A percentile compares a stretch with the other conserved stretches of the same genome.
Evolutionary conservation across 2,329 filamentous ascomycete species (phyloP).

Genomic region (Ceratocystis harringtonii): DNA sequence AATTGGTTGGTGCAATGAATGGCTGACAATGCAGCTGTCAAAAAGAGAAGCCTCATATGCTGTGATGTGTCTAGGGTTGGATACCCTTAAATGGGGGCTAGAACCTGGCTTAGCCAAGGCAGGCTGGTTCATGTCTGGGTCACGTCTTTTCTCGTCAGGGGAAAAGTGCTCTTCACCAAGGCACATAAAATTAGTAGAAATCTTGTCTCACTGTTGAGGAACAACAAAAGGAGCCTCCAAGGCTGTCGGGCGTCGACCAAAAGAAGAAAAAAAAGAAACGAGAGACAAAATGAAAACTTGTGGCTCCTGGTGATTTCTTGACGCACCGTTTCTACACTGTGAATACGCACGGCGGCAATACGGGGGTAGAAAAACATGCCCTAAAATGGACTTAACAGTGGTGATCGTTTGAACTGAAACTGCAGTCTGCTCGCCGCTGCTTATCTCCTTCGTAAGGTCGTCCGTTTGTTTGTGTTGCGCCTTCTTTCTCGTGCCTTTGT

Average conservation of each 20-base stretch:
- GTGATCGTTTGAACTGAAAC: not conserved
- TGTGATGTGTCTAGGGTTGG: not conserved
- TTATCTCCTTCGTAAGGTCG: not conserved
- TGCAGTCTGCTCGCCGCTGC: not conserved
- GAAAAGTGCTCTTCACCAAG: not conserved
- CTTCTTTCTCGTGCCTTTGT: too few species aligned
- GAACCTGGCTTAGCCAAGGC: not conserved
- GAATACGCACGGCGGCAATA: not conserved
- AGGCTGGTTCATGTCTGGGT: not conserved
- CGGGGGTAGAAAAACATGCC: not conserved
- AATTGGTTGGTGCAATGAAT: not conserved
- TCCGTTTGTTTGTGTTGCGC: too few species aligned
- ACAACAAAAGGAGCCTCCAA: not conserved
- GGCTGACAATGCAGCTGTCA: not conserved
- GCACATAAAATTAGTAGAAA: not conserved
- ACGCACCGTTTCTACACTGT: not conserved
- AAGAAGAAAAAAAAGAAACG: not conserved
- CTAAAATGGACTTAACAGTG: not conserved
- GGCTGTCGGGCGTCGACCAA: not conserved
- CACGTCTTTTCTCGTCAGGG: not conserved
- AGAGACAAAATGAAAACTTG: not conserved
- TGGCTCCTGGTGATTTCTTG: not conserved
- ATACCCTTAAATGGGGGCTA: not conserved
- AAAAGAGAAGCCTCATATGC: not conserved
- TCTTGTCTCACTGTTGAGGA: not conserved